Evolutionary conservation across 208 protist genomes (phyloP), one percentile per base, ranked within the genome.

Genomic region (Leishmania amazonensis): DNA sequence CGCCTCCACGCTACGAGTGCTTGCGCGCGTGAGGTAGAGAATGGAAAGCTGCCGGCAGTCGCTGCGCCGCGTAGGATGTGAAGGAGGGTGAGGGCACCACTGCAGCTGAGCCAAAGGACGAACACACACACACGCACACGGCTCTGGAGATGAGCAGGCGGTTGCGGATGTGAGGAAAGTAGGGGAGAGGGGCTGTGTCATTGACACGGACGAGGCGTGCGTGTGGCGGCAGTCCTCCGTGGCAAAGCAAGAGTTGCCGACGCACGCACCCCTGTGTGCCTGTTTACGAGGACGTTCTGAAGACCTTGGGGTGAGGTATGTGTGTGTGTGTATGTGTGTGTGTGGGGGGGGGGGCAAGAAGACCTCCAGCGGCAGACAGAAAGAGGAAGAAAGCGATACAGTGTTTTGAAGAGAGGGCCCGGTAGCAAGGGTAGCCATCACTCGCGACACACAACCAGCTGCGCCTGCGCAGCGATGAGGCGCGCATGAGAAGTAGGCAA

Each of bases 171-270:
- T 64, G 9, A n/a, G 58, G 28, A n/a, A 65, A 65, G 35, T 8
- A 17, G 17, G 49, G 49, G 28, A 19, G 5, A 7, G 60, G 28
- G 8, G 15, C 62, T 15, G 62, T 67, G 62, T 19, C 62, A 67
- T 8, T 40, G 62, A 8, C 31, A 67, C 31, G 31, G 62, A 6
- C 6, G 7, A 42, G n/a, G 57, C 42, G 53, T 45, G 57, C 62
- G 76, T 58, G 76, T 73, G 13, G 62, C 62, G 62, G 62, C 62
- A 67, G 62, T 40, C 31, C 62, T 19, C 62, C 15, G 31, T 40
- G 2, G n/a, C 13, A 38, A 24, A 67, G 57, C 28, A 31, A n/a
- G 31, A 67, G 68, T 53, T 15, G 45, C 28, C 45, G 42, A 74
- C 45, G 45, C 42, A 51, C 40, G 68, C 68, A 19, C 45, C 24